Conservation (phyloP, 371 early-diverging fungal species). For the Aphelidium insulamus region DNA sequence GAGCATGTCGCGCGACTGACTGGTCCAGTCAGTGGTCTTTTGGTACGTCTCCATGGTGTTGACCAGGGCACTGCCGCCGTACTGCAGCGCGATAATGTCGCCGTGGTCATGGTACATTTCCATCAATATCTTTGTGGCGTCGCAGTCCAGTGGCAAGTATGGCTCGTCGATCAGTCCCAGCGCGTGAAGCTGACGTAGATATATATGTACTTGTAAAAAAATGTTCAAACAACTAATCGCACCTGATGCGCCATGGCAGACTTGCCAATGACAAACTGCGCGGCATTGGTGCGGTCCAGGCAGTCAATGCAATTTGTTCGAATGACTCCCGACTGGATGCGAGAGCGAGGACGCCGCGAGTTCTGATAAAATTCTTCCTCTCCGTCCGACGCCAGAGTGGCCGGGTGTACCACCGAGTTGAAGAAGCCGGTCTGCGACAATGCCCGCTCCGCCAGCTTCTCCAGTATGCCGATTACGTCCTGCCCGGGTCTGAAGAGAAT, state of each 20-base stretch:
- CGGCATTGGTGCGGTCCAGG: slow-evolving; percentile 96
- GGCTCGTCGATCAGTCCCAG: slow-evolving; percentile 61
- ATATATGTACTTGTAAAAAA: no score
- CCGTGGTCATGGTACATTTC: slow-evolving; percentile 97
- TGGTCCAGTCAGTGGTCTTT: slow-evolving; percentile 78
- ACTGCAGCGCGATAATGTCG: slow-evolving; percentile 94
- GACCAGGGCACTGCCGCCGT: slow-evolving; percentile 94
- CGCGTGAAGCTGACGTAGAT: slow-evolving; percentile 54
- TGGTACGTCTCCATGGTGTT: slow-evolving; percentile 94
- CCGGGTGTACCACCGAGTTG: slow-evolving; percentile 21
- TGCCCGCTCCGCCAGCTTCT: slow-evolving; percentile 67
- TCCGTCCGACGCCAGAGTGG: slow-evolving; percentile 6
- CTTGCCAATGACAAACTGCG: slow-evolving; percentile 91
- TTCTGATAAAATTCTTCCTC: slow-evolving; percentile 1
- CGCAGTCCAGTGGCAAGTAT: slow-evolving; percentile 67
- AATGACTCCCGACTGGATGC: slow-evolving; percentile 60
- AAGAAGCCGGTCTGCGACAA: slow-evolving; percentile 72
- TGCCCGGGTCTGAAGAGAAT: slow-evolving; percentile 34
- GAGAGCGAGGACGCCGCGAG: not conserved
- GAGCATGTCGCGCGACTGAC: slow-evolving; percentile 85
- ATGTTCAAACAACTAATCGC: slow-evolving; percentile 1
- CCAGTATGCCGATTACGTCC: slow-evolving; percentile 70
- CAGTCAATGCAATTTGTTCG: slow-evolving; percentile 99
- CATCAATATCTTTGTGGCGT: slow-evolving; percentile 73
- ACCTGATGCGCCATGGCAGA: slow-evolving; percentile 73